phyloP scores from a whole-genome alignment of 2,329 filamentous ascomycete species.

The Aspergillus carbonarius region DNA sequence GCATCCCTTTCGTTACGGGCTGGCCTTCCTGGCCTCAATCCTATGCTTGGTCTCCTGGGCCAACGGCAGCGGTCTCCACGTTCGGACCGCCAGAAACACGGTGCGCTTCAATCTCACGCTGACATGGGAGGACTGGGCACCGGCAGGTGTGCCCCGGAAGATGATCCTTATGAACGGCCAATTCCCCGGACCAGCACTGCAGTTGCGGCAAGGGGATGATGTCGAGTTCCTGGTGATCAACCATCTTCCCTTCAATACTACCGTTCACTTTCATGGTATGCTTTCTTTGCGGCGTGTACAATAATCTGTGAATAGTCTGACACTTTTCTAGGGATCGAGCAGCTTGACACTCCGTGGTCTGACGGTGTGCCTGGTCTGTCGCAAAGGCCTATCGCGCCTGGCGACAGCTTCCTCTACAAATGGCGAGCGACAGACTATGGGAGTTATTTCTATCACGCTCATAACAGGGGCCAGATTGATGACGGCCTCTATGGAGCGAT shows the following conservation, averaged over 20 bases:
- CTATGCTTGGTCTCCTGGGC: constrained; percentile 10
- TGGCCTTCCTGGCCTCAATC: constrained; percentile 10
- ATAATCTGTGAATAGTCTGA: not conserved
- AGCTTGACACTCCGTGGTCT: constrained; percentile 54
- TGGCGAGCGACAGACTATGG: constrained; percentile 57
- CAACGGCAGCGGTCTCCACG: constrained; percentile 2
- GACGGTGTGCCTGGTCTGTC: constrained; percentile 59
- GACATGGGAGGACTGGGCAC: constrained; percentile 30
- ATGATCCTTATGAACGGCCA: constrained; percentile 30
- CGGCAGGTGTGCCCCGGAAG: constrained; percentile 29
- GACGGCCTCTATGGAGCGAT: constrained; percentile 61
- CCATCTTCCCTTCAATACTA: constrained; percentile 22
- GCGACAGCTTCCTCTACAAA: constrained; percentile 50
- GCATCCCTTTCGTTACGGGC: constrained; percentile 3
- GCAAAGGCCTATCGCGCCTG: constrained; percentile 53
- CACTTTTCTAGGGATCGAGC: constrained; percentile 42
- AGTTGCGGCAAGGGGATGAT: constrained; percentile 27
- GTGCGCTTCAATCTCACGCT: constrained; percentile 32
- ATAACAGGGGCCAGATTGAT: constrained; percentile 54
- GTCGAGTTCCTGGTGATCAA: constrained; percentile 32
- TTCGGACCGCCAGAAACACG: constrained; percentile 10
- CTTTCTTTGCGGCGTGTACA: not conserved
- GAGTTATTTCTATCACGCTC: constrained; percentile 61
- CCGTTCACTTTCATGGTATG: constrained; percentile 35
- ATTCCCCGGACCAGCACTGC: constrained; percentile 29